A percentile compares a stretch with the other conserved stretches of the same genome.
Evolutionary conservation across 345 rosid genomes (phyloP).

Genomic region (Melastoma malabathricum): DNA sequence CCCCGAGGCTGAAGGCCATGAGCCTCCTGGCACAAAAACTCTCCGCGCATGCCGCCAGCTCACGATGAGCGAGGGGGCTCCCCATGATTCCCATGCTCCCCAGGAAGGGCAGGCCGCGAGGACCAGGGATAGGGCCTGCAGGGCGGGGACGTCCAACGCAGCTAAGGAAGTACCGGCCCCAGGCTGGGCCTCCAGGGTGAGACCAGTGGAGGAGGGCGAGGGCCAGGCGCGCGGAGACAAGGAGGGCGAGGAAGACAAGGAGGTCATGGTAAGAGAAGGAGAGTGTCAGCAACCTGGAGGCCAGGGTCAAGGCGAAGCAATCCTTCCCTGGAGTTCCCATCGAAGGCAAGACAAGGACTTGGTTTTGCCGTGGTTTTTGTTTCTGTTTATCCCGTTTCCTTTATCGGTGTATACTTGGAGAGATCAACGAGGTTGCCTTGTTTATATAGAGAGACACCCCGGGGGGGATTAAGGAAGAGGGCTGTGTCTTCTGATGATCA

Average conservation of each 20-base stretch:
- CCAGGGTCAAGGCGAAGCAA: slow-evolving; percentile 24
- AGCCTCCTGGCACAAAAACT: slow-evolving; percentile 20
- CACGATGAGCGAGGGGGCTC: slow-evolving; percentile 34
- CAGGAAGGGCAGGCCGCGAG: slow-evolving; percentile 28
- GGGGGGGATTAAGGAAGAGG: too few species aligned
- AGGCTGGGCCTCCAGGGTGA: slow-evolving; percentile 40
- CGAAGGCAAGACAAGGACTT: neutral
- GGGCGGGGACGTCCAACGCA: neutral
- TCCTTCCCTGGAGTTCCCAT: slow-evolving; percentile 27
- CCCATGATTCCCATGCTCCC: slow-evolving; percentile 41
- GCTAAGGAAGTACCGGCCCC: slow-evolving; percentile 23
- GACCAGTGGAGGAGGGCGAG: slow-evolving; percentile 20
- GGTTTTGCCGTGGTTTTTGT: too few species aligned
- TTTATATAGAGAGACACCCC: too few species aligned
- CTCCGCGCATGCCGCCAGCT: slow-evolving; percentile 24
- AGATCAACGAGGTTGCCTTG: too few species aligned
- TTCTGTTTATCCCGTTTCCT: too few species aligned
- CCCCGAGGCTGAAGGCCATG: slow-evolving; percentile 43
- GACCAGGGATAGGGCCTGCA: slow-evolving; percentile 24
- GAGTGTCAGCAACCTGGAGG: slow-evolving; percentile 17
- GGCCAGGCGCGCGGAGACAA: slow-evolving; percentile 17
- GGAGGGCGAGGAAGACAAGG: slow-evolving; percentile 8
- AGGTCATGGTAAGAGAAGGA: slow-evolving; percentile 10
- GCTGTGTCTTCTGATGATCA: too few species aligned
- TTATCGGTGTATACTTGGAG: too few species aligned